These are phyloP conservation scores for Coemansia sp. DNA, from an alignment of 192 early-diverging fungal genomes.

Conservation along the genomic window DNA sequence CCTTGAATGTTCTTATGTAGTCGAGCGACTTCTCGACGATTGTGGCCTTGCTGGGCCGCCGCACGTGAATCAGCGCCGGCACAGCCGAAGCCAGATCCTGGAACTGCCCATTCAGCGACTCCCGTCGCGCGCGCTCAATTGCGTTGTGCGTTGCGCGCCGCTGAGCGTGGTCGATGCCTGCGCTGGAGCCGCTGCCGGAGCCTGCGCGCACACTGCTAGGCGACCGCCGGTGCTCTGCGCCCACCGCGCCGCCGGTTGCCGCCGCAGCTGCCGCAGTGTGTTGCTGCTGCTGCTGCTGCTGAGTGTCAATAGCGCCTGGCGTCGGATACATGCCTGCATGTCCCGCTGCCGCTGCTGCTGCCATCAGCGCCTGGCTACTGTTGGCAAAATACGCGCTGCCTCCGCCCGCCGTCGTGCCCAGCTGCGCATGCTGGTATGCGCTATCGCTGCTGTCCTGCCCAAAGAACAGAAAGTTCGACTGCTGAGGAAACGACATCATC, in stretches of 20 bases:
- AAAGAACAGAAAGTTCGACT: slow-evolving; percentile 38
- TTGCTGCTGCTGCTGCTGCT: slow-evolving; percentile 8
- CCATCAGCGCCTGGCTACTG: slow-evolving; percentile 14
- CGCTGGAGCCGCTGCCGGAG: slow-evolving; percentile 14
- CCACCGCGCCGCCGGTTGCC: slow-evolving; percentile 32
- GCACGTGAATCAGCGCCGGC: slow-evolving; percentile 67
- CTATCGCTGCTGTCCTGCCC: slow-evolving; percentile 11
- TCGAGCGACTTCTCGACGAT: slow-evolving; percentile 81
- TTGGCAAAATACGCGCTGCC: slow-evolving; percentile 25
- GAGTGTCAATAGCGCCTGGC: background rate
- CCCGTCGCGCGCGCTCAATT: slow-evolving; percentile 77
- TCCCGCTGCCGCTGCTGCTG: slow-evolving; percentile 15
- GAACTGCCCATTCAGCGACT: slow-evolving; percentile 77
- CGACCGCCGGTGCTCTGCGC: slow-evolving; percentile 42
- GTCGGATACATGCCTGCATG: slow-evolving; percentile 29
- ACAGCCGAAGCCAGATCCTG: slow-evolving; percentile 81
- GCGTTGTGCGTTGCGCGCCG: slow-evolving; percentile 79
- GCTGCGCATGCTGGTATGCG: slow-evolving; percentile 5
- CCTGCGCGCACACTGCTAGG: slow-evolving; percentile 21
- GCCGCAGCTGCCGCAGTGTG: slow-evolving; percentile 18
- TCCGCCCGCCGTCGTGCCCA: slow-evolving; percentile 5
- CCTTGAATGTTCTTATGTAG: slow-evolving; percentile 58
- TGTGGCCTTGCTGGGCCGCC: slow-evolving; percentile 78
- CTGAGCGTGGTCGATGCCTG: slow-evolving; percentile 55
- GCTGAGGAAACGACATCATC: slow-evolving; percentile 38